Base-by-base conservation (phyloP, 257 asterid genomes). In the Rubia yunnanensis region DNA sequence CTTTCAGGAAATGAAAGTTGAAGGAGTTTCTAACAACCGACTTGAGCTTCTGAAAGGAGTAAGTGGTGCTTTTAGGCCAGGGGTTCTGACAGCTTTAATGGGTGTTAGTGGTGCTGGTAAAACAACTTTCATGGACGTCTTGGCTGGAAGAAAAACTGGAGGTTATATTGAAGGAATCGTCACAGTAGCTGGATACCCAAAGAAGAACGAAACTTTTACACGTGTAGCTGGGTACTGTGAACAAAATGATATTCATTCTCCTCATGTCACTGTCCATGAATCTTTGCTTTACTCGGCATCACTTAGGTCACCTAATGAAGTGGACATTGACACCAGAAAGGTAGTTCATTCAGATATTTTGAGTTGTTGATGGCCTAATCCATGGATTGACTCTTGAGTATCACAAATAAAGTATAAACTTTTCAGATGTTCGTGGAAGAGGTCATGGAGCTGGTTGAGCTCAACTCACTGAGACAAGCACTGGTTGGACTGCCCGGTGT, bases 401-500 rank as follows among this genome's bases (percentile, higher is more conserved):
- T 24, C 5, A 22, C 8, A 24, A 20, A 23, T 7, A 23, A 39
- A 63, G 35, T 0, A 17, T 38, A 46, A 24, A 64, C 0, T 22
- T 53, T 15, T 36, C 58, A 68, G 66, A 14, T 58, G 8, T 68
- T 68, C n/a, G 72, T 68, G 7, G 65, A 68, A 13, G 66, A 57
- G 31, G 72, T 68, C 20, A 68, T 68, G 72, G 95, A 82, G 20
- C 88, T 91, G 1, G 88, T 88, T 2, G 96, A 88, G 77, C 91
- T 90, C 34, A 73, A 66, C 22, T 77, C 86, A 14, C 63, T 86
- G 62, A 79, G 83, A 67, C 87, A 78, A 18, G 86, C 95, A 0
- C 83, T 91, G 5, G 95, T 88, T 5, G 98, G 95, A 22, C 70
- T 91, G 66, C 95, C 98, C 0, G 96, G 96, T 2, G 92, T 86